Base-by-base conservation (phyloP, 176 grass and related monocot genomes). In the Poa pratensis region DNA sequence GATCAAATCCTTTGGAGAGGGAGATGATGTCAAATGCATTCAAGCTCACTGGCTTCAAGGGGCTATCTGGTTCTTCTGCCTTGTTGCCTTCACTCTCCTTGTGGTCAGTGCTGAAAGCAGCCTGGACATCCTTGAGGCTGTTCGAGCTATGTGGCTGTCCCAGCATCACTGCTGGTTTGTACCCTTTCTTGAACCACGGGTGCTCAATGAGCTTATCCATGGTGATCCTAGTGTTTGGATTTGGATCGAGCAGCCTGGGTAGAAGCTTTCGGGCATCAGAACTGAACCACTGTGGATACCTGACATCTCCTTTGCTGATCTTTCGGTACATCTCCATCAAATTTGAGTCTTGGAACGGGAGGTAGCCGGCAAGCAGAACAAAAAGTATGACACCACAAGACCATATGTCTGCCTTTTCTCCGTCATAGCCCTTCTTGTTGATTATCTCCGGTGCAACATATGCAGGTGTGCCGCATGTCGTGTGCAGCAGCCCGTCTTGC, bases 21-120 rank as follows among this genome's bases (percentile, higher is more conserved):
- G 95, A 94, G 50, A 97, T 97, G 54, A 97, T 89, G 86, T 97
- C 95, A 78, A 97, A 97, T 5, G 95, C 95, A 59, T 97, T 97
- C 82, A 97, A 62, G 77, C 75, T 84, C 13, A 80, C 24, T n/a
- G 95, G 95, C 83, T 88, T 91, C 89, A 97, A 79, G 51, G 90
- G 52, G 52, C 61, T 64, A 68, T 83, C 66, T 71, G 79, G 67
- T 66, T 70, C 42, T 65, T 82, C 39, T 60, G 14, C 68, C 54
- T 84, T 80, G 54, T 46, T 62, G 37, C 70, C 58, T 39, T 81
- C 75, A 20, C 59, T 12, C 2, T 58, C 76, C 7, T 83, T 76
- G 16, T 52, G 35, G 24, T 79, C 82, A 23, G 28, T 70, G 52
- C 81, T 94, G 85, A 97, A 97, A 73, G 95, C 92, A 28, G 77